A percentile compares a stretch with the other conserved stretches of the same genome.
Conservation (phyloP, 2,329 filamentous ascomycete species). For the Rugonectria rugulosa region DNA sequence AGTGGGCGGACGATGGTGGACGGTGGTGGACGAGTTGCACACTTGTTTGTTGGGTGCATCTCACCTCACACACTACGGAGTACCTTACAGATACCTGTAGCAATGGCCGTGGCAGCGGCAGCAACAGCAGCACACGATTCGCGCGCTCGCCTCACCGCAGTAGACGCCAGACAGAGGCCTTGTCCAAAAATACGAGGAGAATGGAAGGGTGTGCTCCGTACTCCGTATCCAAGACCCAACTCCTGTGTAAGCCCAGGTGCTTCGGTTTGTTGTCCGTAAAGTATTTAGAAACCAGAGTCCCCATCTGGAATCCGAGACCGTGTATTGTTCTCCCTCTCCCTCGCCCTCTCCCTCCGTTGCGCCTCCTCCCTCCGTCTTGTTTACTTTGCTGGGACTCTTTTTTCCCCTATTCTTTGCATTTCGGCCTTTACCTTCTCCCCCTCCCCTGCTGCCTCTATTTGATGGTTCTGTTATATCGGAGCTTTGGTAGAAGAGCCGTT, state of each 20-base stretch:
- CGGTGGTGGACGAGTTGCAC: constrained; percentile 7
- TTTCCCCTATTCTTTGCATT: too few species aligned
- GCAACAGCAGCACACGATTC: not conserved
- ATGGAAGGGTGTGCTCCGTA: constrained; percentile 15
- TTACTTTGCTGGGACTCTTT: constrained; percentile 27
- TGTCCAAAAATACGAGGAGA: constrained; percentile 21
- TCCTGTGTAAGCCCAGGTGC: not conserved
- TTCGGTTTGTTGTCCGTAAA: constrained; percentile 18
- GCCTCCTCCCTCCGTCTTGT: constrained; percentile 2
- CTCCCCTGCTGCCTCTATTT: constrained; percentile 1
- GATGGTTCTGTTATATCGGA: not conserved
- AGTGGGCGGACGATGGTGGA: constrained; percentile 3
- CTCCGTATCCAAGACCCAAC: not conserved
- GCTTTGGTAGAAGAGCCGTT: constrained; percentile 26
- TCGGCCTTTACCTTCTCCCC: not conserved
- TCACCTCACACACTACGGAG: constrained; percentile 16
- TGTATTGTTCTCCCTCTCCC: constrained; percentile 1
- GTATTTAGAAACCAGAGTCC: constrained; percentile 31
- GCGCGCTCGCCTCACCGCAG: constrained; percentile 10
- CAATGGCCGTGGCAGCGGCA: too few species aligned
- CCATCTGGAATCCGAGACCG: constrained; percentile 11
- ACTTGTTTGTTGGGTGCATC: too few species aligned
- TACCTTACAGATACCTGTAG: too few species aligned
- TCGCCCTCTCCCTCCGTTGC: constrained; percentile 17
- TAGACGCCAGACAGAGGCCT: constrained; percentile 18